Evolutionary conservation across 2,329 filamentous ascomycete genomes (phyloP).

Genomic region (Coccinonectria pachysandricola): DNA sequence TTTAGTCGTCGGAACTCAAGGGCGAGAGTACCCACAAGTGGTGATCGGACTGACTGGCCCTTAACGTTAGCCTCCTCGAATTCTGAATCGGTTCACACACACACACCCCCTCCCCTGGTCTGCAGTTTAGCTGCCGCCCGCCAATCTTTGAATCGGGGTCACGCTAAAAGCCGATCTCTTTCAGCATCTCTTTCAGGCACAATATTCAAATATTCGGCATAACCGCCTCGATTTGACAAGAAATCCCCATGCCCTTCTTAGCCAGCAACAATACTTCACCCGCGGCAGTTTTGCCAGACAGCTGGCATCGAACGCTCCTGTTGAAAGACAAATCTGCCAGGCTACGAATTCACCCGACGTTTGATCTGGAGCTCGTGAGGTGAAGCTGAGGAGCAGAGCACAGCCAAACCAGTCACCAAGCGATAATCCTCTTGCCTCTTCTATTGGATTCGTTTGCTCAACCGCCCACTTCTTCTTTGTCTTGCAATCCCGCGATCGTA

Average conservation of each 20-base stretch:
- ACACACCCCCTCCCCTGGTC: slow-evolving; percentile 16
- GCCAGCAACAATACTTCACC: slow-evolving; percentile 2
- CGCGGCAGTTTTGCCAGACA: no score
- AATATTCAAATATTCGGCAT: slow-evolving; percentile 16
- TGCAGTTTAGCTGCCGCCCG: slow-evolving; percentile 17
- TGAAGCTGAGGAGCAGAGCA: no score
- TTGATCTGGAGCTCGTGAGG: slow-evolving; percentile 2
- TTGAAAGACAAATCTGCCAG: slow-evolving; percentile 2
- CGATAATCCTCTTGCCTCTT: slow-evolving; percentile 3
- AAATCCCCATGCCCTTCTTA: slow-evolving; percentile 4
- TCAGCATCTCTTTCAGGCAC: slow-evolving; percentile 13
- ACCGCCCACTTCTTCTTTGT: slow-evolving; percentile 5
- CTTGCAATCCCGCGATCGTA: slow-evolving; percentile 7
- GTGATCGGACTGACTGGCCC: no score
- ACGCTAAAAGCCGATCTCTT: slow-evolving; percentile 17
- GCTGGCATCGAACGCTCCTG: no score
- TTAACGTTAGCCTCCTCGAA: no score
- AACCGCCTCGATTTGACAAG: slow-evolving; percentile 10
- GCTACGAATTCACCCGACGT: neutral
- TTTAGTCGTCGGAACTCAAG: slow-evolving; percentile 16
- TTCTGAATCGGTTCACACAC: no score
- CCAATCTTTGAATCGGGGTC: slow-evolving; percentile 14
- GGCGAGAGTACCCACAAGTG: slow-evolving; percentile 12
- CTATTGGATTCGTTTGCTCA: slow-evolving; percentile 5
- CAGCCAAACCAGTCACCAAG: no score